phyloP scores from a whole-genome alignment of 2,329 filamentous ascomycete genomes.

The Fusarium verrucosum region DNA sequence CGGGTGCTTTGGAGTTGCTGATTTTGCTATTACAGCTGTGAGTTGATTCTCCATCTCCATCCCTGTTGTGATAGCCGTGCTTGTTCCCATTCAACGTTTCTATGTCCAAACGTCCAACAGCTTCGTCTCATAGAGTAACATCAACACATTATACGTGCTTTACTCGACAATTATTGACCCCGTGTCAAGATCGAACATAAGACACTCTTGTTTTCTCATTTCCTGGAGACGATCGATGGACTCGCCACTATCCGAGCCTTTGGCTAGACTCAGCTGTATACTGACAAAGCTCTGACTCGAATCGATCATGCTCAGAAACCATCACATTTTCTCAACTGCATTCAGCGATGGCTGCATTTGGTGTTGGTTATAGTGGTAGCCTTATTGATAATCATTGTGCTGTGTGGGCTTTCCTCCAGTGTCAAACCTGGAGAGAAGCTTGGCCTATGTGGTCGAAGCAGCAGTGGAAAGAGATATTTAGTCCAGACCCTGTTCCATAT shows the following conservation, averaged over 20 bases:
- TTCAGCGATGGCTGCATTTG: constrained; percentile 63
- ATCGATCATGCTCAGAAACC: constrained; percentile 61
- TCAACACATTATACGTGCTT: too few relatives aligned
- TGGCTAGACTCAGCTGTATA: constrained; percentile 50
- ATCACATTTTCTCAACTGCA: constrained; percentile 61
- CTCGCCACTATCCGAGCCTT: constrained; percentile 52
- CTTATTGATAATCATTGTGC: constrained; percentile 53
- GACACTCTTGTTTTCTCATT: constrained; percentile 48
- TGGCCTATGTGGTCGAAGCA: constrained; percentile 58
- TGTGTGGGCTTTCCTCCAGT: constrained; percentile 46
- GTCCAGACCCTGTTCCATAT: constrained; percentile 59
- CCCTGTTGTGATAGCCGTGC: constrained; percentile 53
- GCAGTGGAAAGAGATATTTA: constrained; percentile 52
- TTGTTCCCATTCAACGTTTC: constrained; percentile 59
- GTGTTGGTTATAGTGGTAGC: constrained; percentile 63
- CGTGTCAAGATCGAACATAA: constrained; percentile 46
- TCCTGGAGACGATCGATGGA: constrained; percentile 47
- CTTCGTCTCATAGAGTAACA: constrained; percentile 59
- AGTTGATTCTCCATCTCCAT: constrained; percentile 57
- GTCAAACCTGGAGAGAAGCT: constrained; percentile 51
- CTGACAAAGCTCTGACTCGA: constrained; percentile 49
- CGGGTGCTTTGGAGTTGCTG: constrained; percentile 55
- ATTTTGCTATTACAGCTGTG: constrained; percentile 55
- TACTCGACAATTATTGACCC: neutral
- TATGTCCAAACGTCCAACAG: constrained; percentile 67